Base-by-base conservation (phyloP, 257 asterid genomes). In the Prunella vulgaris region DNA sequence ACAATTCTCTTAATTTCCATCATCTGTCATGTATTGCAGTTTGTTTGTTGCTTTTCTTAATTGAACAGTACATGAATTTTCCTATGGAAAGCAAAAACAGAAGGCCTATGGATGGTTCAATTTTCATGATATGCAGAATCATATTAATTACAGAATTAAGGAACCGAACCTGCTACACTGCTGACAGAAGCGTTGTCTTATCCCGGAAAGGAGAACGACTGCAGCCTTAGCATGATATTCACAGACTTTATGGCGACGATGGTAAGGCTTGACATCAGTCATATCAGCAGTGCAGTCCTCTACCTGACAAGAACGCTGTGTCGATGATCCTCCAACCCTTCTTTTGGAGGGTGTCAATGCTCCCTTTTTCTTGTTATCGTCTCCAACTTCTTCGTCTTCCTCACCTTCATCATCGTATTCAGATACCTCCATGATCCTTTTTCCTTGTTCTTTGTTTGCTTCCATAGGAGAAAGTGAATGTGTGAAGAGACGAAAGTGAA, bases 131-230 rank as follows among this genome's bases (percentile, higher is more conserved):
- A 27, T 10, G 74, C 60, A 74, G 54, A 60, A 64, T 49, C 52
- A 71, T 21, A 7, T 10, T 35, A 48, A 27, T 57, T 4, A 44
- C 57, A 49, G 56, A 56, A 21, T 37, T 22, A 53, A 27, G 70
- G 74, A 76, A 35, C 30, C 33, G 35, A 79, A 92, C 98, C 98
- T 89, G 95, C 96, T 92, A 81, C 98, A 92, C 89, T 92, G 98
- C 88, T 92, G 98, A 76, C 96, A 92, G 91, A 92, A 92, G 14
- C 98, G 90, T 68, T 92, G 87, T 54, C 78, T 84, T 44, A 51
- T 20, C 72, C 85, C 96, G 1, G 83, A 64, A 62, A 84, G 79
- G 68, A 83, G 74, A 57, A 89, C 96, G 10, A 77, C 84, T 0
- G 87, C 79, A 42, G 97, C 92, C 85, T 92, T 92, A 64, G 97